Evolutionary conservation across 1,139 yeast genomes (phyloP).

Genomic region (Pichia sp.): DNA sequence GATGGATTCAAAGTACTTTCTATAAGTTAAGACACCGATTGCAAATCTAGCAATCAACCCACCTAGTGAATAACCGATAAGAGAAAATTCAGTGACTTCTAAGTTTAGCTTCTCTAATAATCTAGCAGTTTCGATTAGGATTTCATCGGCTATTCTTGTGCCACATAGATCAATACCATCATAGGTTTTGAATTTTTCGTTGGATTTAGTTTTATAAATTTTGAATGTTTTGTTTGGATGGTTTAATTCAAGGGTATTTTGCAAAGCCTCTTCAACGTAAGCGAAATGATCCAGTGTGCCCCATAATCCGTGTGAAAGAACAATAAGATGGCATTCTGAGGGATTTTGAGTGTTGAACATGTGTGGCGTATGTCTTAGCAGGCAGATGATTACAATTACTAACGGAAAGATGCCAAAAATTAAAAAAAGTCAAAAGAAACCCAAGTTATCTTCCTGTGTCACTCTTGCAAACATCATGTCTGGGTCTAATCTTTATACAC

Average conservation of each 20-base stretch:
- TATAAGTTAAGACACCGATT: slow-evolving; percentile 56
- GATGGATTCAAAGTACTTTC: slow-evolving; percentile 39
- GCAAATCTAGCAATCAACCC: slow-evolving; percentile 76
- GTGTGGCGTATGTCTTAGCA: neutral
- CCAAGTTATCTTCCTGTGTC: no score
- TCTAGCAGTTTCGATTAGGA: slow-evolving; percentile 39
- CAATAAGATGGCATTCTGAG: slow-evolving; percentile 46
- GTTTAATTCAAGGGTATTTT: slow-evolving; percentile 14
- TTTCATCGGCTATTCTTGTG: slow-evolving; percentile 64
- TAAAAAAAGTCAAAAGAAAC: no score
- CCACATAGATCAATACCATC: slow-evolving; percentile 89
- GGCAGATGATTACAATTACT: neutral
- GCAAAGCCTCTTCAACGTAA: slow-evolving; percentile 44
- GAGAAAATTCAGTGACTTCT: slow-evolving; percentile 47
- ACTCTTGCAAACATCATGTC: no score
- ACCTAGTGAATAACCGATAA: slow-evolving; percentile 79
- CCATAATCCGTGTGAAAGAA: slow-evolving; percentile 82
- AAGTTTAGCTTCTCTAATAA: slow-evolving; percentile 24
- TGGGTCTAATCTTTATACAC: neutral
- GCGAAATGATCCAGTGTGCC: slow-evolving; percentile 65
- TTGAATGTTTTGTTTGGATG: slow-evolving; percentile 30
- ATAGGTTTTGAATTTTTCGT: slow-evolving; percentile 64
- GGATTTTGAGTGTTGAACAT: neutral
- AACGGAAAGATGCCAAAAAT: neutral
- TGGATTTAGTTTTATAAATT: slow-evolving; percentile 55